Evolutionary conservation across 495 filamentous ascomycete species (phyloP), one percentile per base, ranked within the genome.

Genomic region (Penicillium coffeae): DNA sequence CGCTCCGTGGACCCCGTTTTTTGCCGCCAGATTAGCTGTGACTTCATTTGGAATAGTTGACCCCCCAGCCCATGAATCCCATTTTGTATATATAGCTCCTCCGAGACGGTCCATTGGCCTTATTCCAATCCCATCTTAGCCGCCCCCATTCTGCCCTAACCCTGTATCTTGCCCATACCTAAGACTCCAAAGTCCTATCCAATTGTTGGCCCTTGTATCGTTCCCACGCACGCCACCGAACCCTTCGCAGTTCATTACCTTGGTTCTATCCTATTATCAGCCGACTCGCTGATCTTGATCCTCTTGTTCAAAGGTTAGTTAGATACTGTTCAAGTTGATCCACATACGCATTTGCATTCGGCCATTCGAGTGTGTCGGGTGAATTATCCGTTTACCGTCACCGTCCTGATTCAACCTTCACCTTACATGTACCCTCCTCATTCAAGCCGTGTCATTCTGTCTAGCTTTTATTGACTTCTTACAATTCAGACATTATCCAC

Each of bases 401-500:
- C 13, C 30, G 13, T 33, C 38, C 38, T 42, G n/a, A 35, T 25
- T 41, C n/a, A n/a, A n/a, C n/a, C n/a, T n/a, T n/a, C n/a, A n/a
- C n/a, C n/a, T n/a, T n/a, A n/a, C n/a, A n/a, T n/a, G n/a, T n/a
- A n/a, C n/a, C n/a, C n/a, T n/a, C n/a, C n/a, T n/a, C n/a, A n/a
- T n/a, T n/a, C n/a, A n/a, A n/a, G n/a, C n/a, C n/a, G n/a, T n/a
- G n/a, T n/a, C n/a, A n/a, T n/a, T n/a, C n/a, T n/a, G n/a, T n/a
- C n/a, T n/a, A n/a, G n/a, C n/a, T n/a, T n/a, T n/a, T n/a, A n/a
- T n/a, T n/a, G n/a, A n/a, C n/a, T n/a, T n/a, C n/a, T n/a, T n/a
- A n/a, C n/a, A n/a, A n/a, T n/a, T n/a, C n/a, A 62, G 56, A 52
- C 46, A 38, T 3, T 36, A 38, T 16, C 41, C 48, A 55, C 60